These are phyloP conservation scores for Talaromyces proteolyticus DNA, from an alignment of 495 filamentous ascomycete species.

Conservation along the genomic window DNA sequence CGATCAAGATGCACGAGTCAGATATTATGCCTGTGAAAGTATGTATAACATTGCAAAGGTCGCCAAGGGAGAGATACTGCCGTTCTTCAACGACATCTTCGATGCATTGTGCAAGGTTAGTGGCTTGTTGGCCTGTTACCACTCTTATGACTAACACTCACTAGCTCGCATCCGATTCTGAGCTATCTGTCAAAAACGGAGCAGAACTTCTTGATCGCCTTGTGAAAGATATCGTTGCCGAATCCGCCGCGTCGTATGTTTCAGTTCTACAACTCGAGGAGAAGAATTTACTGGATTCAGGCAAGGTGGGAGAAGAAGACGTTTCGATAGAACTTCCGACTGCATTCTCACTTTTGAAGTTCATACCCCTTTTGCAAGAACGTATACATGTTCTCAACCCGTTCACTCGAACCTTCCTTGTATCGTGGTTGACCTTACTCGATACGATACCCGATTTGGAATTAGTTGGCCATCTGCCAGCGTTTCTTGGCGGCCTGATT, in stretches of 20 bases:
- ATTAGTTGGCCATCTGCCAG: slow-evolving; percentile 85
- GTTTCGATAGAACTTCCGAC: slow-evolving; percentile 57
- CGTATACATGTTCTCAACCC: slow-evolving; percentile 90
- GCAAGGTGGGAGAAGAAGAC: slow-evolving; percentile 36
- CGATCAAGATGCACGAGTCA: slow-evolving; percentile 95
- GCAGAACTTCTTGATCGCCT: slow-evolving; percentile 94
- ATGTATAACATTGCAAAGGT: slow-evolving; percentile 99
- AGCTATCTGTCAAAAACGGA: slow-evolving; percentile 96
- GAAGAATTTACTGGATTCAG: slow-evolving; percentile 41
- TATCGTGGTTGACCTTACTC: slow-evolving; percentile 90
- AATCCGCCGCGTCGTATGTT: slow-evolving; percentile 92
- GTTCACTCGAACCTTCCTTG: slow-evolving; percentile 90
- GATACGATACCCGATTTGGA: slow-evolving; percentile 98
- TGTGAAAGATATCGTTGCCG: slow-evolving; percentile 96
- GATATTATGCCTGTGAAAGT: slow-evolving; percentile 98
- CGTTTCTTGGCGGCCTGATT: slow-evolving; percentile 85
- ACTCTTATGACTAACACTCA: slow-evolving; percentile 9
- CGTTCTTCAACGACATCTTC: slow-evolving; percentile 98
- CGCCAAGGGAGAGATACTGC: slow-evolving; percentile 91
- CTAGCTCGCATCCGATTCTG: slow-evolving; percentile 91
- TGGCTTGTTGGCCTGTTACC: no score
- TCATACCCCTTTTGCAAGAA: slow-evolving; percentile 90
- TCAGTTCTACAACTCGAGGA: slow-evolving; percentile 65
- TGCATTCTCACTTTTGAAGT: slow-evolving; percentile 85
- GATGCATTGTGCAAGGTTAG: slow-evolving; percentile 92